phyloP scores from a whole-genome alignment of 2,329 filamentous ascomycete genomes.

The Colletotrichum gloeosporioides region DNA sequence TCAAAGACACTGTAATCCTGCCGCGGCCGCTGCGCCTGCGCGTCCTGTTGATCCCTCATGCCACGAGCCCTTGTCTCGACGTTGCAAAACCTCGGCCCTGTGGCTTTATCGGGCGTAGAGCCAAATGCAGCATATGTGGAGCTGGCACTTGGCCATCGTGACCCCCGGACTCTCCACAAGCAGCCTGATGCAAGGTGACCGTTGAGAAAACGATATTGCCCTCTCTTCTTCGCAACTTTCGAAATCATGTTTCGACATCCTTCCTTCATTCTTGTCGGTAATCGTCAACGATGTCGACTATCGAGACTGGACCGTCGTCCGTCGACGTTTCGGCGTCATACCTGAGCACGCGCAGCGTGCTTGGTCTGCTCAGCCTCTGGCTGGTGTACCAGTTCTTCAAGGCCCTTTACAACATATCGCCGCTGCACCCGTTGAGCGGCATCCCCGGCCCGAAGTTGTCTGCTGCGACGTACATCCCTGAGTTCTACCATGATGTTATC shows the following conservation, averaged over 20 bases:
- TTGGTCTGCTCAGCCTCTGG: slow-evolving; percentile 29
- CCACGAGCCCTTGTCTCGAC: background rate
- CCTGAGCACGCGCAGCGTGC: background rate
- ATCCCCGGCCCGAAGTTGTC: slow-evolving; percentile 44
- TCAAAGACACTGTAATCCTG: background rate
- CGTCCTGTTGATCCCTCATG: background rate
- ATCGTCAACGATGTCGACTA: background rate
- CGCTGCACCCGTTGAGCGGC: slow-evolving; percentile 40
- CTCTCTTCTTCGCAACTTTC: background rate
- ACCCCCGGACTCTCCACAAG: slow-evolving; percentile 9
- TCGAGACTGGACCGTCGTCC: background rate
- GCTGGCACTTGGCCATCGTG: background rate
- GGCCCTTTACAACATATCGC: slow-evolving; percentile 40
- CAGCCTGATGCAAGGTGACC: background rate
- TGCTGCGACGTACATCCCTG: slow-evolving; percentile 39
- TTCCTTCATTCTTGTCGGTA: background rate
- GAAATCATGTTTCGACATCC: background rate
- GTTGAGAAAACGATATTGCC: background rate
- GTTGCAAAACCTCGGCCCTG: slow-evolving; percentile 4
- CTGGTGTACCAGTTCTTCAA: slow-evolving; percentile 32
- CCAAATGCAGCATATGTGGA: slow-evolving; percentile 7
- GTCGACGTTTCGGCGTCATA: slow-evolving; percentile 3
- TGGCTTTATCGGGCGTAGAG: slow-evolving; percentile 17
- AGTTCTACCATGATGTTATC: slow-evolving; percentile 43
- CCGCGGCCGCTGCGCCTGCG: background rate